Percentiles rank a stretch among this genome's conserved stretches.
phyloP scores from a whole-genome alignment of 768 basidiomycete species.

The Suillus tomentosus region DNA sequence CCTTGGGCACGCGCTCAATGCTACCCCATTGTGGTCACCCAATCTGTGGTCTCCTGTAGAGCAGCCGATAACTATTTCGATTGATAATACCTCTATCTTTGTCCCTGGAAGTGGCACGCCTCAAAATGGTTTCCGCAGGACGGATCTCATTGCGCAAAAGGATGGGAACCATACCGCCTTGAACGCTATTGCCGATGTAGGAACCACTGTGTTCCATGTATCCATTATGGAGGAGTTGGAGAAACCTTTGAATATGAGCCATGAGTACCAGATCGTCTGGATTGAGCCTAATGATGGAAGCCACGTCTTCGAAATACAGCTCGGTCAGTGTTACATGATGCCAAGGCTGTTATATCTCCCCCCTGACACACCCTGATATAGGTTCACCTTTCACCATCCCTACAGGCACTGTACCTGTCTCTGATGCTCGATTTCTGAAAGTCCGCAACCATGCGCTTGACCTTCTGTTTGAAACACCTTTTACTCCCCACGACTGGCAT shows the following conservation, averaged over 20 bases:
- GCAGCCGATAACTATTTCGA: slow-evolving; percentile 52
- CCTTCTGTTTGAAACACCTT: slow-evolving; percentile 50
- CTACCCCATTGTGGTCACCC: slow-evolving; percentile 54
- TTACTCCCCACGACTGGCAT: slow-evolving; percentile 50
- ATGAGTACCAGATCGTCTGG: slow-evolving; percentile 66
- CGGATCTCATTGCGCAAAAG: slow-evolving; percentile 57
- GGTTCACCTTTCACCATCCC: slow-evolving; percentile 61
- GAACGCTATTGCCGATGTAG: slow-evolving; percentile 42
- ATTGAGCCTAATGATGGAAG: slow-evolving; percentile 62
- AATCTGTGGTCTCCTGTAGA: slow-evolving; percentile 37
- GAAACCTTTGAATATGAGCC: slow-evolving; percentile 51
- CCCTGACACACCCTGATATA: slow-evolving; percentile 19
- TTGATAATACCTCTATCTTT: slow-evolving; percentile 62
- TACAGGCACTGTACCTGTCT: slow-evolving; percentile 43
- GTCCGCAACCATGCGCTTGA: slow-evolving; percentile 56
- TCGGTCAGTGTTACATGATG: slow-evolving; percentile 40
- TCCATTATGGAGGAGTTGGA: slow-evolving; percentile 43
- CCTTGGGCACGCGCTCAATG: slow-evolving; percentile 37
- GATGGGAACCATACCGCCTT: slow-evolving; percentile 41
- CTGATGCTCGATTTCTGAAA: slow-evolving; percentile 52
- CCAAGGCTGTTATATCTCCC: background rate
- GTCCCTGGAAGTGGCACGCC: slow-evolving; percentile 44
- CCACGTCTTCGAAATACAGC: slow-evolving; percentile 60
- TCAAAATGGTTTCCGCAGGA: slow-evolving; percentile 59
- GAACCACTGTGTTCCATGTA: slow-evolving; percentile 51